Base-by-base conservation (phyloP, 305 asterid genomes). In the Solanum hybrid region DNA sequence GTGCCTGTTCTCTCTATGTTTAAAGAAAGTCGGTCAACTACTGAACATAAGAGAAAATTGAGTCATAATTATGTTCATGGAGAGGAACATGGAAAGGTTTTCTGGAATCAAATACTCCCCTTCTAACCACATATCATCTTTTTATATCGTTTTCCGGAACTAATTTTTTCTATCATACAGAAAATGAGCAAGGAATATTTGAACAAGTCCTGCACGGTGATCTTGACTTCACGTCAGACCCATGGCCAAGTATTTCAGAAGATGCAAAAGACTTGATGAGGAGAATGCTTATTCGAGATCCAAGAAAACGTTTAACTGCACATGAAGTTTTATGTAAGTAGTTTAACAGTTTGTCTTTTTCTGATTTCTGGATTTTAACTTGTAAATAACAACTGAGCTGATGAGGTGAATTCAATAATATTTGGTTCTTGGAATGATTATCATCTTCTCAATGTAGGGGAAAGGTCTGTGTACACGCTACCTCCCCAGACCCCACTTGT, bases 231-330 rank as follows among this genome's bases (percentile, higher is more conserved):
- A 79, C 92, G 3, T 93, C 98, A 8, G 96, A 94, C 92, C 99
- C 98, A 6, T 96, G 99, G 98, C 98, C 99, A 22, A 94, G 93
- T 84, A 95, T 96, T 88, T 96, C 97, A 1, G 94, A 92, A 34
- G 90, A 95, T 85, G 99, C 99, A 2, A 96, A 95, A 89, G 97
- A 96, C 90, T 91, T 96, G 85, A 95, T 96, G 89, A 93, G 93
- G 93, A 95, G 89, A 91, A 96, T 96, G 99, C 98, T 96, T 75
- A 85, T 91, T 75, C 92, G 98, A 78, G 98, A 96, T 92, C 98
- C 99, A 9, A 91, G 86, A 90, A 93, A 69, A 90, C 94, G 98
- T 88, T 89, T 96, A 89, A 96, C 95, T 75, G 96, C 98, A 51
- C 98, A 92, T 91, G 97, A 96, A 93, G 96, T 94, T 87, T 93